Conservation (phyloP, 2,329 filamentous ascomycete species). For the Blastomyces parvus region DNA sequence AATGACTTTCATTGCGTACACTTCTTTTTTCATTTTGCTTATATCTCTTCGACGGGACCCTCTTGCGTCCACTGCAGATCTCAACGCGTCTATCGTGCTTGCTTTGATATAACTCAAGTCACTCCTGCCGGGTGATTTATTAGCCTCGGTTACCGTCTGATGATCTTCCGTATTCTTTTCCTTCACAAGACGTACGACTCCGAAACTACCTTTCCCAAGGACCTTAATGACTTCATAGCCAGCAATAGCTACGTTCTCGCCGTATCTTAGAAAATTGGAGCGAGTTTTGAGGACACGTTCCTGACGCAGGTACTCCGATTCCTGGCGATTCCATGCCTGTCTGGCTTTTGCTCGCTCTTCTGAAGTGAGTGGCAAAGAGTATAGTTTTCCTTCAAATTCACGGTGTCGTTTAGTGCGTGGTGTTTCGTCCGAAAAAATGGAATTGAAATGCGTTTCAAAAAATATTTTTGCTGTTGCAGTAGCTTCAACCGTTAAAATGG, state of each 20-base stretch:
- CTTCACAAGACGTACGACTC: conserved; percentile 76
- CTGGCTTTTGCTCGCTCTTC: conserved; percentile 49
- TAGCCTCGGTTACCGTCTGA: conserved; percentile 14
- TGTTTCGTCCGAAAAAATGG: conserved; percentile 49
- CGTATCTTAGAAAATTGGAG: conserved; percentile 37
- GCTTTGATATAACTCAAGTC: conserved; percentile 15
- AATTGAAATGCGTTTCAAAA: conserved; percentile 74
- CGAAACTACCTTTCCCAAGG: conserved; percentile 89
- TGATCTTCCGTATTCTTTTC: conserved; percentile 40
- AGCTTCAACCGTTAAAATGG: conserved; percentile 59
- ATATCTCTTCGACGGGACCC: conserved; percentile 23
- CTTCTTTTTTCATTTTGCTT: conserved; percentile 41
- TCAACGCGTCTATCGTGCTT: conserved; percentile 17
- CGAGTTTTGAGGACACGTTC: conserved; percentile 59
- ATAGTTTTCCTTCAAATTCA: conserved; percentile 56
- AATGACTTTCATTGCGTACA: conserved; percentile 97
- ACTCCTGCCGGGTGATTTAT: conserved; percentile 12
- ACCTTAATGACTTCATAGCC: conserved; percentile 75
- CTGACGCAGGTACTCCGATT: conserved; percentile 67
- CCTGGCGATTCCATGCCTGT: conserved; percentile 53
- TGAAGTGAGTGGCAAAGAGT: conserved; percentile 44
- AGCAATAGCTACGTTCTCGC: conserved; percentile 45
- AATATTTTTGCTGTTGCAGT: conserved; percentile 74
- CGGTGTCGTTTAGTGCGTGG: conserved; percentile 53
- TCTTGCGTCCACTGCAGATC: conserved; percentile 20